These are phyloP conservation scores for Chaetomium olivaceum DNA, from an alignment of 2,329 filamentous ascomycete species.

Conservation along the genomic window DNA sequence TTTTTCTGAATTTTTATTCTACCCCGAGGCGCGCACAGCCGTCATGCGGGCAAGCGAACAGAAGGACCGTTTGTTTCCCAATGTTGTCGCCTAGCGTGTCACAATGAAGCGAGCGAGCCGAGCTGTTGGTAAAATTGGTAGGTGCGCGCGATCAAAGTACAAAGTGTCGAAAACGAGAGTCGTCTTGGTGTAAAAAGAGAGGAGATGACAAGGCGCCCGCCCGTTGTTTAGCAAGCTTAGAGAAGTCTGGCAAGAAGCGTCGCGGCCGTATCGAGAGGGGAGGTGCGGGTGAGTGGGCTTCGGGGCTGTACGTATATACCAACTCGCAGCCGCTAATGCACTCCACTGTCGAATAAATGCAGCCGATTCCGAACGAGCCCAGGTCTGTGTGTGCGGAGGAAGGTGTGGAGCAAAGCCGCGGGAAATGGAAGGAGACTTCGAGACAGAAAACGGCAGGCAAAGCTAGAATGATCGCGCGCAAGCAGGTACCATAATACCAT, in stretches of 20 bases:
- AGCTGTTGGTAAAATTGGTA: background rate
- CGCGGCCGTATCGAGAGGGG: background rate
- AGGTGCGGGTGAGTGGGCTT: conserved; percentile 12
- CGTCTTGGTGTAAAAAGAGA: conserved; percentile 24
- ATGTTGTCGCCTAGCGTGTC: conserved; percentile 5
- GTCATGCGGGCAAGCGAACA: conserved; percentile 13
- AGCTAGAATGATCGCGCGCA: background rate
- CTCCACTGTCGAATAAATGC: conserved; percentile 24
- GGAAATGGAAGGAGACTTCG: conserved; percentile 1
- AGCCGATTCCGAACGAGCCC: background rate
- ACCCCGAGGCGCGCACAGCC: background rate
- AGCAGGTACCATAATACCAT: conserved; percentile 16
- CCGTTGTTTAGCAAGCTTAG: background rate
- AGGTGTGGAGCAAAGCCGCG: conserved; percentile 9
- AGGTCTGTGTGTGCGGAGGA: conserved; percentile 20
- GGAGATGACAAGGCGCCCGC: conserved; percentile 22
- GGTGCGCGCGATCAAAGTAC: background rate
- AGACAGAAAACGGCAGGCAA: conserved; percentile 4
- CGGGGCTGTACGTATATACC: conserved; percentile 26
- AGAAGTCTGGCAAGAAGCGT: conserved; percentile 2
- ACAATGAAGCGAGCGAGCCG: conserved; percentile 2
- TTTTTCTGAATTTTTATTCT: background rate
- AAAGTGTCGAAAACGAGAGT: conserved; percentile 27
- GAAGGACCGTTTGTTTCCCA: background rate
- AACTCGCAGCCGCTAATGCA: conserved; percentile 27